Base-by-base conservation (phyloP, 164 flowering plant genomes). In the Brasenia schreberi region DNA sequence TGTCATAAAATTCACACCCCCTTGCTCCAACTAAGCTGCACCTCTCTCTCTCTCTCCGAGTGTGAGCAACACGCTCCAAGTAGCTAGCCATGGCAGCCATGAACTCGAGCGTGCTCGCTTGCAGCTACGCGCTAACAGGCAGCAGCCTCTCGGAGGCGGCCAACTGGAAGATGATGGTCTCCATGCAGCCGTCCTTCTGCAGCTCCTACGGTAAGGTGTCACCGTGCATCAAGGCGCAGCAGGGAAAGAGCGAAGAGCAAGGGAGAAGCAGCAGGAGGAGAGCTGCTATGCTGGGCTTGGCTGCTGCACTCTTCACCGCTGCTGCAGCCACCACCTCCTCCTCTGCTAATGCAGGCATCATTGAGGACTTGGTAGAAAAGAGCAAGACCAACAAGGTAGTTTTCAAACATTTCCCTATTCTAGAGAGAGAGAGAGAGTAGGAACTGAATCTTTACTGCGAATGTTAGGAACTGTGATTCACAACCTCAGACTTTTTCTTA, bases 331-430 rank as follows among this genome's bases (percentile, higher is more conserved):
- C n/a, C 63, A 66, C 86, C 19, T 56, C 82, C 18, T 77, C 95
- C 11, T 72, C 80, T 43, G 97, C 95, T 61, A 82, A 81, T 63
- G 97, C 98, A 39, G 87, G 96, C 0, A 69, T 90, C 81, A 78
- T 94, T 33, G 98, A 94, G 0, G 92, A 86, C 3, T 89, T 87
- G 75, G 85, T 94, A 19, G 98, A 94, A 74, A 94, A 73, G 81
- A 90, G 97, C 88, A 86, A 90, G 72, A 83, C 82, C 27, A 94
- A 94, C 91, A 89, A 94, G 97, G 98, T 94, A 19, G 6, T 23
- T 23, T 23, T 23, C 27, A 23, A 60, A n/a, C n/a, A n/a, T 9
- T 19, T n/a, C n/a, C 16, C 27, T 17, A 11, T 60, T 11, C 7
- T 45, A 3, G 3, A 45, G 53, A 45, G 53, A 45, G 53, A 45